Conservation (phyloP, 2,329 filamentous ascomycete species). For the Leptographium flavum region DNA sequence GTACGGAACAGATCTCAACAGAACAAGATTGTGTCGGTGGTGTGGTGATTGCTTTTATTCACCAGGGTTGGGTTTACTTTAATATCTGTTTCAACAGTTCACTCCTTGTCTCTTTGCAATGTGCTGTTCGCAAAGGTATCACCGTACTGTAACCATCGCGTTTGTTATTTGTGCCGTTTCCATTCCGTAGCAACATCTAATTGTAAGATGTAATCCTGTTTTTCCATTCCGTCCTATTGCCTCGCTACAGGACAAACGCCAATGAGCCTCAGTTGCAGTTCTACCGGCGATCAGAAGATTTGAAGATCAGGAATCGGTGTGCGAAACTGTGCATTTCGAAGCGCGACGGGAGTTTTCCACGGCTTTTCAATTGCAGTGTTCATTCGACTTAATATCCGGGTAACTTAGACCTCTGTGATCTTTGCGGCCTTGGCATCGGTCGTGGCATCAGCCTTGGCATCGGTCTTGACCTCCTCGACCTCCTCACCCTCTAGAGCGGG, state of each 20-base stretch:
- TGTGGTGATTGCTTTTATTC: neutral
- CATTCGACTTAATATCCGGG: neutral
- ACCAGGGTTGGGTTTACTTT: neutral
- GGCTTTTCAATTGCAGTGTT: neutral
- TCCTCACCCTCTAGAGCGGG: constrained; percentile 55
- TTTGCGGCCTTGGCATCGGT: neutral
- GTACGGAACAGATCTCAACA: neutral
- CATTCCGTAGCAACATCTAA: neutral
- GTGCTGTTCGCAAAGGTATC: no score
- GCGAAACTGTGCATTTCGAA: neutral
- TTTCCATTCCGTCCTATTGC: neutral
- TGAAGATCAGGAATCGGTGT: neutral
- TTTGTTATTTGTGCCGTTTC: neutral
- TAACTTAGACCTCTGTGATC: neutral
- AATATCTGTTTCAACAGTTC: neutral
- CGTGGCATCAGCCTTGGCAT: constrained; percentile 19
- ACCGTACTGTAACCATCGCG: no score
- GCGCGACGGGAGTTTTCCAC: neutral
- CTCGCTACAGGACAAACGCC: neutral
- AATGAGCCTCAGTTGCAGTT: neutral
- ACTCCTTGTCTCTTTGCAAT: neutral
- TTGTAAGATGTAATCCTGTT: neutral
- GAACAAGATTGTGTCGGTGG: neutral
- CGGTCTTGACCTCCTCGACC: constrained; percentile 21
- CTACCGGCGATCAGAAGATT: no score